phyloP scores from a whole-genome alignment of 2,329 filamentous ascomycete genomes.

The Aspergillus pseudonomiae region DNA sequence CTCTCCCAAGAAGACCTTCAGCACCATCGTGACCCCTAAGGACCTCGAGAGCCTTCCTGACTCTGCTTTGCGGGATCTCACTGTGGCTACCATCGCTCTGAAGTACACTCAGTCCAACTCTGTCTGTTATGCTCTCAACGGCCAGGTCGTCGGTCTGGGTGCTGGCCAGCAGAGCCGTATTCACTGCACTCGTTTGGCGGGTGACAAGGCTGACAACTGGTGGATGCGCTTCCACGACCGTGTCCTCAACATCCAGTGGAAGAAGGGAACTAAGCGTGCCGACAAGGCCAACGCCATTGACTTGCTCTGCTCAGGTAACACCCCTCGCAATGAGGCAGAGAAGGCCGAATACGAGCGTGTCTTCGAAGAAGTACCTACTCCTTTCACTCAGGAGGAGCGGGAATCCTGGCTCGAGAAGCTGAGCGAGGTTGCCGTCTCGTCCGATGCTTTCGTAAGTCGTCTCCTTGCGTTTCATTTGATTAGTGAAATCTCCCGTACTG shows the following conservation, averaged over 20 bases:
- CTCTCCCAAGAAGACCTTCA: slow-evolving; percentile 78
- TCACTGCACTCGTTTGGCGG: slow-evolving; percentile 95
- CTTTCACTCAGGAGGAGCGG: slow-evolving; percentile 83
- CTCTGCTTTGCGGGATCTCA: slow-evolving; percentile 82
- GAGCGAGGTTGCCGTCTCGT: slow-evolving; percentile 75
- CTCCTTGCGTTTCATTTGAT: not conserved
- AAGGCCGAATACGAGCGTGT: slow-evolving; percentile 82
- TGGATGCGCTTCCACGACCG: slow-evolving; percentile 98
- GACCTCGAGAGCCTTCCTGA: slow-evolving; percentile 73
- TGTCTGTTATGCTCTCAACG: slow-evolving; percentile 93
- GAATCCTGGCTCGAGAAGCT: slow-evolving; percentile 84
- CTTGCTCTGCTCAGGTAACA: slow-evolving; percentile 85
- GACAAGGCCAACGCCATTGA: slow-evolving; percentile 99
- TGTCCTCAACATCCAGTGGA: slow-evolving; percentile 88
- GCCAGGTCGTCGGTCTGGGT: slow-evolving; percentile 90
- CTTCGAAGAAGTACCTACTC: slow-evolving; percentile 83
- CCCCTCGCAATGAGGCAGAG: slow-evolving; percentile 82
- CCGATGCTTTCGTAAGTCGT: slow-evolving; percentile 85
- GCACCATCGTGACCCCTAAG: slow-evolving; percentile 83
- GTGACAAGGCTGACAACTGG: slow-evolving; percentile 99
- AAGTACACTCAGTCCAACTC: slow-evolving; percentile 99
- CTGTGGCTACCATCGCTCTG: slow-evolving; percentile 92
- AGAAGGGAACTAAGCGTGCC: slow-evolving; percentile 92
- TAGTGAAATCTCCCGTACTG: not conserved
- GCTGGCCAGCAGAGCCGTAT: slow-evolving; percentile 97